A percentile compares a stretch with the other conserved stretches of the same genome.
These are phyloP conservation scores for Tetradesmus obliquus DNA, from an alignment of 139 green algal species.

Conservation along the genomic window DNA sequence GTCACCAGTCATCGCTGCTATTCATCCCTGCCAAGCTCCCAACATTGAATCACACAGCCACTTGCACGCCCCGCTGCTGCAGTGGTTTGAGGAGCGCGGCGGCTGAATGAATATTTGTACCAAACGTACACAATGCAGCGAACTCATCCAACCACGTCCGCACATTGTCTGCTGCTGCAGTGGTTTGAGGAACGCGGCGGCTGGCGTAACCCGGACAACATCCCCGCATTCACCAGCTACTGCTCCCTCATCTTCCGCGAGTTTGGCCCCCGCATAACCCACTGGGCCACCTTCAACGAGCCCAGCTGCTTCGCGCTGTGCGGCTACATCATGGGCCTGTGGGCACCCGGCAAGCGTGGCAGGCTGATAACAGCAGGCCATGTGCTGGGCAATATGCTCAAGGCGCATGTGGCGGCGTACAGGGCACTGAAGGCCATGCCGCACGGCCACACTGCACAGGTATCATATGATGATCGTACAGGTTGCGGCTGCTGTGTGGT, in stretches of 20 bases:
- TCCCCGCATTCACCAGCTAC: constrained; percentile 80
- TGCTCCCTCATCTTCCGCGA: constrained; percentile 60
- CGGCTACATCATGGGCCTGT: constrained; percentile 68
- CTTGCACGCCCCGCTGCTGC: background rate
- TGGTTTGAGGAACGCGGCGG: constrained; percentile 86
- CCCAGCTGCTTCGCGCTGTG: constrained; percentile 64
- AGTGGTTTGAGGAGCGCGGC: constrained; percentile 82
- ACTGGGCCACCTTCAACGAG: constrained; percentile 93
- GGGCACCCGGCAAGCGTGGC: constrained; percentile 64
- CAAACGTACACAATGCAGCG: too few relatives aligned
- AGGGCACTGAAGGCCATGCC: constrained; percentile 73
- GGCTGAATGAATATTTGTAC: constrained; percentile 64
- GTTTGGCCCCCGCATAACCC: constrained; percentile 68
- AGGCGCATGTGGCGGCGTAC: constrained; percentile 70
- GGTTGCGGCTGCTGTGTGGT: too few relatives aligned
- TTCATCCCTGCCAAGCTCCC: too few relatives aligned
- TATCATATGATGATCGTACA: background rate
- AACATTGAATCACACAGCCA: too few relatives aligned
- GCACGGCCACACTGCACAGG: constrained; percentile 32
- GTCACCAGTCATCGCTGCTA: too few relatives aligned
- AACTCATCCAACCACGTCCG: background rate
- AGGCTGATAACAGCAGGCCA: constrained; percentile 29
- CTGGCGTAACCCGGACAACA: constrained; percentile 82
- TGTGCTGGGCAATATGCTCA: constrained; percentile 52
- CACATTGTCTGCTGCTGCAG: constrained; percentile 12